A percentile compares a stretch with the other conserved stretches of the same genome.
Evolutionary conservation across 2,329 filamentous ascomycete species (phyloP).

Genomic region (Lachnellula arida): DNA sequence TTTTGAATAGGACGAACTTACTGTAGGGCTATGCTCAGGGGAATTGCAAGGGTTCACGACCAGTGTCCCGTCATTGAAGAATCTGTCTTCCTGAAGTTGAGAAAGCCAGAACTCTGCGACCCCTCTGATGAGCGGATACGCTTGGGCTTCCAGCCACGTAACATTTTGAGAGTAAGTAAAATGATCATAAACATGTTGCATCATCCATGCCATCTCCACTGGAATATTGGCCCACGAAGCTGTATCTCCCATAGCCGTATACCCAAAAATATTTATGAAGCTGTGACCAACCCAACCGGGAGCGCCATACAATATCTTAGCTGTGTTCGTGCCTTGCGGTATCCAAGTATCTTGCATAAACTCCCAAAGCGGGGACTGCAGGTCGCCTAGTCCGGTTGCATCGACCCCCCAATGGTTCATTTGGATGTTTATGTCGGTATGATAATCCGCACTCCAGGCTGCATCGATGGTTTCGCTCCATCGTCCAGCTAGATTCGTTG

Average conservation of each 20-base stretch:
- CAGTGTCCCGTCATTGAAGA: constrained; percentile 46
- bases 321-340: constrained; percentile 48
- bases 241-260: constrained; percentile 46
- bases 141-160: constrained; percentile 42
- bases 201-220: constrained; percentile 52
- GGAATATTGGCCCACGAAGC: constrained; percentile 40
- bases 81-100: constrained; percentile 46
- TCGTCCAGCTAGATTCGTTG: constrained; percentile 52
- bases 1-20: not conserved
- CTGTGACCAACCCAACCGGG: constrained; percentile 52
- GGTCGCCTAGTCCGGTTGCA: constrained; percentile 44
- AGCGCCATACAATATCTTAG: constrained; percentile 48
- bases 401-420: constrained; percentile 58
- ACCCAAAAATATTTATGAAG: constrained; percentile 55
- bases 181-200: constrained; percentile 54
- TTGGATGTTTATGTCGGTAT: constrained; percentile 55
- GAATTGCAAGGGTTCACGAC: constrained; percentile 55
- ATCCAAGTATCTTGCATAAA: constrained; percentile 51
- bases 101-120: constrained; percentile 52
- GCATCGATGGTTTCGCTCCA: constrained; percentile 45
- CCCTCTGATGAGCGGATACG: constrained; percentile 50
- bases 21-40: constrained; percentile 50
- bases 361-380: constrained; percentile 45
- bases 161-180: constrained; percentile 48
- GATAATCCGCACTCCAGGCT: constrained; percentile 52